phyloP scores from a whole-genome alignment of 2,329 filamentous ascomycete species.

The Stylonectria norvegica region DNA sequence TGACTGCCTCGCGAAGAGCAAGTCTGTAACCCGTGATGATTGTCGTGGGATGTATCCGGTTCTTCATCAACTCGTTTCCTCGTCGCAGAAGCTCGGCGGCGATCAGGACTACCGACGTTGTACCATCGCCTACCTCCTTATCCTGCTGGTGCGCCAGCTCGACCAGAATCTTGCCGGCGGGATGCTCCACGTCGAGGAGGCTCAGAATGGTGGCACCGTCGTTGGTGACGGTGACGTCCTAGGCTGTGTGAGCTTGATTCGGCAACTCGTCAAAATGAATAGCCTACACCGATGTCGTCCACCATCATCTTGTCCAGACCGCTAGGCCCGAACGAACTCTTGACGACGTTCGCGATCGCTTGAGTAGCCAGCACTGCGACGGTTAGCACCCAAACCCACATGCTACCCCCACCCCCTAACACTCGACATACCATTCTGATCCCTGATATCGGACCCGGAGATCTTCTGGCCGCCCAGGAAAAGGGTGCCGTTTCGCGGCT shows the following conservation, averaged over 20 bases:
- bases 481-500: constrained; percentile 89
- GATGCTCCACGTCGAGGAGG: constrained; percentile 94
- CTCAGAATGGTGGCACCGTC: constrained; percentile 96
- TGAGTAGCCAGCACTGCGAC: constrained; percentile 81
- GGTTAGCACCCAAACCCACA: constrained; percentile 25
- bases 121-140: constrained; percentile 97
- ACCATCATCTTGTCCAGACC: constrained; percentile 99
- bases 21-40: constrained; percentile 98
- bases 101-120: constrained; percentile 95
- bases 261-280: constrained; percentile 14
- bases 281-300: constrained; percentile 88
- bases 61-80: constrained; percentile 98
- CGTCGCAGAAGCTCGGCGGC: constrained; percentile 89
- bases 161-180: constrained; percentile 96
- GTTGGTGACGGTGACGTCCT: constrained; percentile 98
- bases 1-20: constrained; percentile 90
- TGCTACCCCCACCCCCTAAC: constrained; percentile 23
- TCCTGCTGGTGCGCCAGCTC: constrained; percentile 98
- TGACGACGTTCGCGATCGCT: constrained; percentile 97
- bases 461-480: constrained; percentile 98
- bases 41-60: constrained; percentile 98
- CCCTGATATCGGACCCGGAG: constrained; percentile 90
- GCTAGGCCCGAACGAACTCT: constrained; percentile 95
- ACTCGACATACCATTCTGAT: constrained; percentile 75
- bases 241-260: constrained; percentile 20